Conservation (phyloP, 805 yeast species). For the Metschnikowia hibisci region DNA sequence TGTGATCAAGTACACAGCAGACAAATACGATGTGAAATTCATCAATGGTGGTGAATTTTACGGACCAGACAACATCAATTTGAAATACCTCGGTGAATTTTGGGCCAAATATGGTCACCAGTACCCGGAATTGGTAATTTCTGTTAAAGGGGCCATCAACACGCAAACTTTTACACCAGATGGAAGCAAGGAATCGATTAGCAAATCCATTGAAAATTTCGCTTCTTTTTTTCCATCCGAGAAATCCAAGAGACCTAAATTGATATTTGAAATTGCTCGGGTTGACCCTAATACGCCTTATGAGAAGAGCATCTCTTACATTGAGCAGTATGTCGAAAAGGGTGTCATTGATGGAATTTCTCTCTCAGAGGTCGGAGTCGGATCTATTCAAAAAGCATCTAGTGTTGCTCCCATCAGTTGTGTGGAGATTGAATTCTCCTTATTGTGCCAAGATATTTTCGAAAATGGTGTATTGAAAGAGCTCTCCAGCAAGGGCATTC, state of each 20-base stretch:
- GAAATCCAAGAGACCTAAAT: constrained; percentile 28
- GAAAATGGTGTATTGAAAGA: constrained; percentile 60
- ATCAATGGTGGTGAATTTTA: constrained; percentile 80
- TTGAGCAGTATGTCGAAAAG: constrained; percentile 54
- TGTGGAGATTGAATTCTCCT: constrained; percentile 77
- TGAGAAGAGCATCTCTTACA: constrained; percentile 53
- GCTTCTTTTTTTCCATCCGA: constrained; percentile 26
- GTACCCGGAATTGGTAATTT: constrained; percentile 48
- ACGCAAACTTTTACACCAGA: constrained; percentile 40
- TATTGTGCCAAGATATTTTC: constrained; percentile 61
- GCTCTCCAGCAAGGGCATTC: constrained; percentile 54
- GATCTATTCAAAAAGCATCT: constrained; percentile 57
- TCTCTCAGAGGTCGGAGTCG: constrained; percentile 66
- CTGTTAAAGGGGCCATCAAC: constrained; percentile 64
- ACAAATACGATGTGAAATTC: constrained; percentile 49
- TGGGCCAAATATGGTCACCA: constrained; percentile 57
- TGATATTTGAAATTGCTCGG: constrained; percentile 66
- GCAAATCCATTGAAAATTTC: constrained; percentile 45
- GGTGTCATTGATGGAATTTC: constrained; percentile 72
- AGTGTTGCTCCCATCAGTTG: constrained; percentile 55
- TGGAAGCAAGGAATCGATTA: constrained; percentile 47
- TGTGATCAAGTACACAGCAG: constrained; percentile 40
- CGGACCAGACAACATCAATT: constrained; percentile 51
- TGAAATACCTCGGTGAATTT: constrained; percentile 55
- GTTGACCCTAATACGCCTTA: constrained; percentile 54